A percentile compares a stretch with the other conserved stretches of the same genome.
phyloP scores from a whole-genome alignment of 257 asterid genomes.

The Nicotiana tomentosiformis region DNA sequence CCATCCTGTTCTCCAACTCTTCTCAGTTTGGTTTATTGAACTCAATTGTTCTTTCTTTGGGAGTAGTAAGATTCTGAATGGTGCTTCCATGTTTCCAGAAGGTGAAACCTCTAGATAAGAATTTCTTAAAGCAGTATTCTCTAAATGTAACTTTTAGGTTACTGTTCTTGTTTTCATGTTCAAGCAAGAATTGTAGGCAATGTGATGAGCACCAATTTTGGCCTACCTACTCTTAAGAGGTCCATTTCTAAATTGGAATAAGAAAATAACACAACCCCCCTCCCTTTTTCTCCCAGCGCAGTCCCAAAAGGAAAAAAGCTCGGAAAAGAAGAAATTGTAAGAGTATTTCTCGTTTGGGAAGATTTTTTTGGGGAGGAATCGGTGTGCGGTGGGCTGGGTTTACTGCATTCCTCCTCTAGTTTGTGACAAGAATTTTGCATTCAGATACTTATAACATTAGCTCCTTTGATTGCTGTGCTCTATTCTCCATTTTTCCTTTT shows the following conservation, averaged over 20 bases:
- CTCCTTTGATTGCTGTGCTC: not conserved
- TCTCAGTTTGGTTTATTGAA: not conserved
- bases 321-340: not conserved
- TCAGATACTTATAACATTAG: not conserved
- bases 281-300: not conserved
- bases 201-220: not conserved
- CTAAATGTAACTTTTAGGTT: not conserved
- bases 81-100: not conserved
- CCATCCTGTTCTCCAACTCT: not conserved
- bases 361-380: not conserved
- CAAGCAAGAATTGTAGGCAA: not conserved
- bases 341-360: not conserved
- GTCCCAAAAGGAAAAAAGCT: not conserved
- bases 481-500: not conserved
- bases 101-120: not conserved
- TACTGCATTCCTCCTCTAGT: not conserved
- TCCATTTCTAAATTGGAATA: not conserved
- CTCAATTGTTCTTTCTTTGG: not conserved
- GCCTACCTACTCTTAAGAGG: not conserved
- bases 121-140: not conserved
- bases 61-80: not conserved
- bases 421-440: not conserved
- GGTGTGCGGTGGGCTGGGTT: not conserved
- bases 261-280: not conserved
- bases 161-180: not conserved